Evolutionary conservation across 2,329 filamentous ascomycete genomes (phyloP).

Genomic region (Xylariaceae sp.): DNA sequence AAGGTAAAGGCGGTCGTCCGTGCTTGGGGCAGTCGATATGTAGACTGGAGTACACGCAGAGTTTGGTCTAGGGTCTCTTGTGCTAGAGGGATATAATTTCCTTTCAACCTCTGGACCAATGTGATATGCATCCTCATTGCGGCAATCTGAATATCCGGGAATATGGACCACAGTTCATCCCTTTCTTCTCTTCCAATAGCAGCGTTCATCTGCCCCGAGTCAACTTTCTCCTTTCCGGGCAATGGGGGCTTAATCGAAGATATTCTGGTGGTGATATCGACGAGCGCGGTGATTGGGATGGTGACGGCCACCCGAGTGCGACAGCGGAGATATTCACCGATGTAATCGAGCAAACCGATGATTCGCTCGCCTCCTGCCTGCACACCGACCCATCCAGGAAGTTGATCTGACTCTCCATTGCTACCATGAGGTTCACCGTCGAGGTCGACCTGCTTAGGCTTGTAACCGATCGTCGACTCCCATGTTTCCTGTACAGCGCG

Average conservation of each 20-base stretch:
- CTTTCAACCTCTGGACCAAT: constrained; percentile 53
- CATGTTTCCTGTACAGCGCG: constrained; percentile 76
- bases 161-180: constrained; percentile 66
- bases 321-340: constrained; percentile 58
- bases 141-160: constrained; percentile 70
- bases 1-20: constrained; percentile 58
- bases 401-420: constrained; percentile 39
- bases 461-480: constrained; percentile 58
- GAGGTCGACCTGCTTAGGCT: constrained; percentile 38
- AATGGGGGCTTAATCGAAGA: constrained; percentile 57
- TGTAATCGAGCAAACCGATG: constrained; percentile 56
- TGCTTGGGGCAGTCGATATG: constrained; percentile 47
- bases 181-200: constrained; percentile 75
- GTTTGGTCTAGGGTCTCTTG: constrained; percentile 65
- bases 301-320: constrained; percentile 60
- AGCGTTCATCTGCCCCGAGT: constrained; percentile 58
- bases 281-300: constrained; percentile 60
- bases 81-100: constrained; percentile 52
- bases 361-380: constrained; percentile 66
- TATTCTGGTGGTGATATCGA: constrained; percentile 66
- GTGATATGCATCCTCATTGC: constrained; percentile 57
- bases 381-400: constrained; percentile 72
- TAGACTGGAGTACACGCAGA: constrained; percentile 61
- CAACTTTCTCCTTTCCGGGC: constrained; percentile 39
- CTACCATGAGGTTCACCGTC: constrained; percentile 46